These are phyloP conservation scores for Candida sp. DNA, from an alignment of 1,139 yeast genomes.

Conservation along the genomic window DNA sequence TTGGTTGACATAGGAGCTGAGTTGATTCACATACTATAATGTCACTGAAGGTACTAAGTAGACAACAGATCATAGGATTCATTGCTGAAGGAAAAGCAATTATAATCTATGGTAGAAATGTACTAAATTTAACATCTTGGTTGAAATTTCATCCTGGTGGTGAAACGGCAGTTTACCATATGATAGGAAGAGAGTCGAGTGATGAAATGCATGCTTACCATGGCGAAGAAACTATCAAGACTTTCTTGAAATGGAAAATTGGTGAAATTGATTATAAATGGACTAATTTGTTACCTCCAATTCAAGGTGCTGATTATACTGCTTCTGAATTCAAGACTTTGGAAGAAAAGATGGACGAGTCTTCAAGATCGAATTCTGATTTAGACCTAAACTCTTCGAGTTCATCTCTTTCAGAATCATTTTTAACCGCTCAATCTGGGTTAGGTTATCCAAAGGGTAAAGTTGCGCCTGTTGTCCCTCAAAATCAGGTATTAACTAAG, in stretches of 20 bases:
- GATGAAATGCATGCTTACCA: conserved; percentile 90
- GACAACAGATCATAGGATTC: conserved; percentile 32
- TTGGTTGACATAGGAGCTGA: too few species aligned
- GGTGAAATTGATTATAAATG: conserved; percentile 64
- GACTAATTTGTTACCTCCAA: conserved; percentile 81
- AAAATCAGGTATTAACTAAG: conserved; percentile 35
- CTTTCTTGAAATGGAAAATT: conserved; percentile 54
- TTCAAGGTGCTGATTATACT: conserved; percentile 69
- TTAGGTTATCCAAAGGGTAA: conserved; percentile 37
- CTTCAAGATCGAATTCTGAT: conserved; percentile 10
- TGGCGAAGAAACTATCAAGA: conserved; percentile 49
- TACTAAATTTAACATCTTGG: conserved; percentile 70
- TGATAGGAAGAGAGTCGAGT: conserved; percentile 88
- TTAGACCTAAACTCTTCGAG: conserved; percentile 12
- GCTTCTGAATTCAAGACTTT: background rate
- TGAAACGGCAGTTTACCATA: conserved; percentile 77
- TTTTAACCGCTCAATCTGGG: conserved; percentile 8
- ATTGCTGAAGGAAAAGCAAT: conserved; percentile 69
- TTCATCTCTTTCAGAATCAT: conserved; percentile 5
- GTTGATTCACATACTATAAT: background rate
- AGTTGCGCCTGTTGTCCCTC: conserved; percentile 51
- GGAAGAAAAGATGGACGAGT: conserved; percentile 11
- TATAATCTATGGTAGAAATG: conserved; percentile 60
- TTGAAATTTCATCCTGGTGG: conserved; percentile 83
- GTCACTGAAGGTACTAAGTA: conserved; percentile 7